phyloP scores from a whole-genome alignment of 2,329 filamentous ascomycete genomes.

The Fusarium phyllophilum region DNA sequence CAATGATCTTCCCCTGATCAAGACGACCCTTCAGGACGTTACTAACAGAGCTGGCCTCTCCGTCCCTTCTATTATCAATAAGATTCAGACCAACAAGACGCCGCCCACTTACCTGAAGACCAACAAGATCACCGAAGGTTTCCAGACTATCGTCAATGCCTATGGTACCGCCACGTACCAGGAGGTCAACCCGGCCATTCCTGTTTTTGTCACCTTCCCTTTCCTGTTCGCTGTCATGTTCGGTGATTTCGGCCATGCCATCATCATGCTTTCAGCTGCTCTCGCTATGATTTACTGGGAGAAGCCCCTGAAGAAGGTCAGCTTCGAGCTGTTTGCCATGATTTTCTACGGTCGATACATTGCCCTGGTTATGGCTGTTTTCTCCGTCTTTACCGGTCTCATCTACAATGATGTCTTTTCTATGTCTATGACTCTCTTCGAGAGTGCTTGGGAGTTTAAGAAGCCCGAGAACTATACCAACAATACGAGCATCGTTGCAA shows the following conservation, averaged over 20 bases:
- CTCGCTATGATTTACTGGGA: constrained; percentile 97
- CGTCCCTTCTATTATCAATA: constrained; percentile 98
- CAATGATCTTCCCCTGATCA: constrained; percentile 87
- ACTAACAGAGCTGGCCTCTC: constrained; percentile 95
- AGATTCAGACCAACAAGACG: constrained; percentile 96
- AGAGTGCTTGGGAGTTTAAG: constrained; percentile 87
- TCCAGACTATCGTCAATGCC: constrained; percentile 98
- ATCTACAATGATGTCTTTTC: constrained; percentile 99
- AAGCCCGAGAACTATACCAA: constrained; percentile 74
- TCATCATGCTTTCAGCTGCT: constrained; percentile 86
- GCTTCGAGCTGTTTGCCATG: constrained; percentile 96
- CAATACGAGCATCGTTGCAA: constrained; percentile 71
- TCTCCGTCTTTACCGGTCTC: constrained; percentile 95
- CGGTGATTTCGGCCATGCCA: constrained; percentile 93
- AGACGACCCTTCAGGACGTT: constrained; percentile 93
- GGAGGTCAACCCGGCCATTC: constrained; percentile 95
- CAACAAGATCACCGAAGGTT: constrained; percentile 97
- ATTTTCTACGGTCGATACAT: constrained; percentile 99
- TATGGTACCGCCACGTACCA: constrained; percentile 98
- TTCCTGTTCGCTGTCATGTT: constrained; percentile 99
- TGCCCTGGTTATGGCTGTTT: constrained; percentile 96
- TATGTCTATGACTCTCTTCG: constrained; percentile 87
- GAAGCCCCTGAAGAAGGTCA: constrained; percentile 89
- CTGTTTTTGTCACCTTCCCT: constrained; percentile 97
- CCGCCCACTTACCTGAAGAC: constrained; percentile 97